These are phyloP conservation scores for Tylopilus cervinicoccineus DNA, from an alignment of 768 basidiomycete species.

Conservation along the genomic window DNA sequence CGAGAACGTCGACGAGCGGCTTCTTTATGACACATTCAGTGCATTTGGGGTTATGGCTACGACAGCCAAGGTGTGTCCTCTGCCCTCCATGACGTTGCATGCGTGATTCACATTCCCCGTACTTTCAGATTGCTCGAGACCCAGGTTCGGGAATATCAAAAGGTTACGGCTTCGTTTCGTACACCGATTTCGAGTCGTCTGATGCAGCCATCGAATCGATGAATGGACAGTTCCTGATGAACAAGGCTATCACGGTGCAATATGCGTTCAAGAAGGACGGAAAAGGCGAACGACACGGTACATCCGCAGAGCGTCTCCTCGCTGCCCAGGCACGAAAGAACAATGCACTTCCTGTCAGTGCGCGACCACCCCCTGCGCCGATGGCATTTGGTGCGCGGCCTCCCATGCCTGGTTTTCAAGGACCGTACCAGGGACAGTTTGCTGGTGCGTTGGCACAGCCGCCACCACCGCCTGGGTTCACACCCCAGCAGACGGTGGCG, in stretches of 20 bases:
- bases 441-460: slow-evolving; percentile 83
- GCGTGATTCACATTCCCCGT: neutral
- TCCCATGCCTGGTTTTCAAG: slow-evolving; percentile 67
- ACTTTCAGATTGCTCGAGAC: slow-evolving; percentile 82
- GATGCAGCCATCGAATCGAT: slow-evolving; percentile 96
- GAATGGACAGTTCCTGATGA: slow-evolving; percentile 97
- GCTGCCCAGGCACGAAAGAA: slow-evolving; percentile 95
- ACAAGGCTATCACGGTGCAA: slow-evolving; percentile 95
- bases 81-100: neutral
- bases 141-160: slow-evolving; percentile 81
- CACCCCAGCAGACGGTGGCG: slow-evolving; percentile 65
- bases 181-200: slow-evolving; percentile 95
- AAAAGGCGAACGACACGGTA: slow-evolving; percentile 96
- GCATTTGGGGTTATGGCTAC: slow-evolving; percentile 93
- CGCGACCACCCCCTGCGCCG: slow-evolving; percentile 71
- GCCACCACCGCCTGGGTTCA: slow-evolving; percentile 77
- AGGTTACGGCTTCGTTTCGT: slow-evolving; percentile 96
- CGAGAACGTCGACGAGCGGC: slow-evolving; percentile 89
- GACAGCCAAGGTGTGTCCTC: slow-evolving; percentile 65
- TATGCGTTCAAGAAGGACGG: slow-evolving; percentile 99
- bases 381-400: slow-evolving; percentile 68
- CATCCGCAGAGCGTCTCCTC: slow-evolving; percentile 92
- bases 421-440: slow-evolving; percentile 88
- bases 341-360: slow-evolving; percentile 78
- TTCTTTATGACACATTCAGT: slow-evolving; percentile 93